Percentiles rank a stretch among this genome's conserved stretches.
Evolutionary conservation across 2,329 filamentous ascomycete genomes (phyloP).

Genomic region (Xylaria multiplex): DNA sequence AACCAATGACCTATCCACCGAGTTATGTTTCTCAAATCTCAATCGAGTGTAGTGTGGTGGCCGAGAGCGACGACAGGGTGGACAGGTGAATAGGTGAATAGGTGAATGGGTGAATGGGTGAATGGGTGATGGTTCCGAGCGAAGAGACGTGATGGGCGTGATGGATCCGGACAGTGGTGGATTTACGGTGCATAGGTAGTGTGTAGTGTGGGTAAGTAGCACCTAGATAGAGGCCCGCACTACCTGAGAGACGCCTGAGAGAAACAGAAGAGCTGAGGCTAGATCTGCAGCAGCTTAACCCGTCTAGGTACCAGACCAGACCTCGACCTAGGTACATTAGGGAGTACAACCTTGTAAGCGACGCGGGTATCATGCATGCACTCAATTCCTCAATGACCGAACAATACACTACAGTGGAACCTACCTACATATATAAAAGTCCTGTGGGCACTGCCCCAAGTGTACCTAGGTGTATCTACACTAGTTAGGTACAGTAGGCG

Average conservation of each 20-base stretch:
- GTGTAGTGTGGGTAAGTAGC: no score
- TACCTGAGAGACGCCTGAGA: neutral
- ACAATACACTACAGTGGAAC: no score
- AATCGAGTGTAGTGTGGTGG: constrained; percentile 9
- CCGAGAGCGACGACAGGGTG: neutral
- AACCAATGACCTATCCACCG: neutral
- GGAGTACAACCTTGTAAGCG: neutral
- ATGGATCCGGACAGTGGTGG: neutral
- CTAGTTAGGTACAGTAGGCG: neutral
- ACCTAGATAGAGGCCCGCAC: no score
- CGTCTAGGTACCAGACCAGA: no score
- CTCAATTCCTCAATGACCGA: neutral
- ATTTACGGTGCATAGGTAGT: neutral
- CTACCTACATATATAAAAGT: no score
- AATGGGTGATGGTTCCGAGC: neutral
- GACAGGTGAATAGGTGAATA: neutral
- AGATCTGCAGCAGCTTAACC: constrained; percentile 20
- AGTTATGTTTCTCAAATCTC: neutral
- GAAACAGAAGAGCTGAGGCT: constrained; percentile 14
- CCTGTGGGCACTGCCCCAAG: no score
- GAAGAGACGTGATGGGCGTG: neutral
- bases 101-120: neutral
- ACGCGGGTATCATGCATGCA: constrained; percentile 4
- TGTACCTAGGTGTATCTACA: no score
- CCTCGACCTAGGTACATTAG: neutral